Conservation (phyloP, 2,329 filamentous ascomycete genomes). For the Colletotrichum abscissum region DNA sequence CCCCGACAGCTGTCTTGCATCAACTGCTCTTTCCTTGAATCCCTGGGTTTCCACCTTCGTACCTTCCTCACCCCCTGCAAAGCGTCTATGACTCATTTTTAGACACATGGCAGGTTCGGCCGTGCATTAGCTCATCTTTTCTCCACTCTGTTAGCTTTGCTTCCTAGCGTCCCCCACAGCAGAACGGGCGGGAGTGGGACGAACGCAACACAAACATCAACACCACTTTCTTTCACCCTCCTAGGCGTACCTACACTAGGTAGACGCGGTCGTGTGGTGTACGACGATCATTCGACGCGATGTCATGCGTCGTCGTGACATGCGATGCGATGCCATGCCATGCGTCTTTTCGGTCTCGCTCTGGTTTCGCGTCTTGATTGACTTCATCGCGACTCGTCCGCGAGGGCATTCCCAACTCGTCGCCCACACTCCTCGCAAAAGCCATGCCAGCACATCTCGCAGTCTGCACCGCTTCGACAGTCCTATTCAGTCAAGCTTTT, state of each 20-base stretch:
- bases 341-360: not conserved
- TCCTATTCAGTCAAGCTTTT: not conserved
- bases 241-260: too few species aligned
- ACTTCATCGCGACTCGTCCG: constrained; percentile 22
- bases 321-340: constrained; percentile 18
- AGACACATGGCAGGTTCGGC: constrained; percentile 42
- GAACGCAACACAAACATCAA: constrained; percentile 28
- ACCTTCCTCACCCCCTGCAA: constrained; percentile 25
- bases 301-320: constrained; percentile 32
- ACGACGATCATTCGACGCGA: constrained; percentile 25
- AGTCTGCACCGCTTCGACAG: not conserved
- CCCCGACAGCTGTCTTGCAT: constrained; percentile 19
- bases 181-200: constrained; percentile 18
- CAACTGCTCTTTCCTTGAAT: not conserved
- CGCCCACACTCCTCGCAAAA: not conserved
- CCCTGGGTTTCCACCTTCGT: constrained; percentile 31
- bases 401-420: constrained; percentile 37
- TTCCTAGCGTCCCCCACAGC: not conserved
- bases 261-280: constrained; percentile 1
- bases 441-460: constrained; percentile 28
- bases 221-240: not conserved
- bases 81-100: constrained; percentile 47
- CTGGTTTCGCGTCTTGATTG: not conserved
- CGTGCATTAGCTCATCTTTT: constrained; percentile 23
- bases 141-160: constrained; percentile 5